Conservation (phyloP, 305 asterid genomes). For the Withania somnifera region DNA sequence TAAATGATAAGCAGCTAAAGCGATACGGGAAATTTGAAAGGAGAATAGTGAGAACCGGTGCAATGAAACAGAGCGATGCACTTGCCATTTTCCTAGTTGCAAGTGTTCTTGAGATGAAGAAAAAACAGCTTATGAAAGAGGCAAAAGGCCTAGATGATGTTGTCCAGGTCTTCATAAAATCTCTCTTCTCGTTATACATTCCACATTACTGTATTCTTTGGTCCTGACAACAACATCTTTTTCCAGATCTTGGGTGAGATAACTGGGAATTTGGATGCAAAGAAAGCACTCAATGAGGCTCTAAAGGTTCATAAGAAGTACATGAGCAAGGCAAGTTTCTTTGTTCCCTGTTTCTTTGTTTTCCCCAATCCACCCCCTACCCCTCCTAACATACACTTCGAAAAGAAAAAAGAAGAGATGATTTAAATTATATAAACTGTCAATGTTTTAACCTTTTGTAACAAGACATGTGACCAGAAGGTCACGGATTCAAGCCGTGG, state of each 20-base stretch:
- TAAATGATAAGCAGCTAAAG: constrained; percentile 41
- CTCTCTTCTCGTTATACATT: too few species aligned
- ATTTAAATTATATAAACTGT: background rate
- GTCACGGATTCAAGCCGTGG: too few species aligned
- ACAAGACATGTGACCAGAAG: too few species aligned
- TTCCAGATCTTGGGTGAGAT: too few species aligned
- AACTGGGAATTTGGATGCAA: constrained; percentile 83
- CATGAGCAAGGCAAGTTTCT: constrained; percentile 59
- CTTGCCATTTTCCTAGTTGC: constrained; percentile 83
- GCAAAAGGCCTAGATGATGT: constrained; percentile 91
- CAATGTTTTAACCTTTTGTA: background rate
- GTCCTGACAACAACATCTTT: too few species aligned
- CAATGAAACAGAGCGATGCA: constrained; percentile 57
- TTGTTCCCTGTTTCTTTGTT: background rate
- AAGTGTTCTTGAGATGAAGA: constrained; percentile 76
- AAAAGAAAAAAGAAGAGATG: background rate
- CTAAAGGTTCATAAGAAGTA: constrained; percentile 70
- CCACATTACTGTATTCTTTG: too few species aligned
- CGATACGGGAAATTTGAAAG: constrained; percentile 80
- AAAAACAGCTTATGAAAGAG: constrained; percentile 57
- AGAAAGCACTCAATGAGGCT: constrained; percentile 66
- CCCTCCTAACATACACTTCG: background rate
- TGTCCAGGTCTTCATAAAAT: constrained; percentile 34
- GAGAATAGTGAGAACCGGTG: constrained; percentile 50
- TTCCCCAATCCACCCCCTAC: background rate